Evolutionary conservation across 176 grass and related monocot species (phyloP), one percentile per base, ranked within the genome.

Genomic region (Leersia perrieri): DNA sequence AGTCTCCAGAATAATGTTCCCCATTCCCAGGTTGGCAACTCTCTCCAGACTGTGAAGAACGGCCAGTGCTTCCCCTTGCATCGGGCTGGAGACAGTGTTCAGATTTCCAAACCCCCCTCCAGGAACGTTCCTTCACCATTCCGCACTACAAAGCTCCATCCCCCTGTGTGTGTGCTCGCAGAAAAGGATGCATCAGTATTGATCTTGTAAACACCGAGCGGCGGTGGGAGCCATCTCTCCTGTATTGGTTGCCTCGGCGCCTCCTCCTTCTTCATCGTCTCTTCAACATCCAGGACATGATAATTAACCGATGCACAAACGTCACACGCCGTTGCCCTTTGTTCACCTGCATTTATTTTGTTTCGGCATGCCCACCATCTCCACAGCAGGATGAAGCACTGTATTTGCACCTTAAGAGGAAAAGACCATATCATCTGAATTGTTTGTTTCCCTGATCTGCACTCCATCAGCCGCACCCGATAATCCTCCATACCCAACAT

Each of bases 11-110:
- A 70, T 25, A 8, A 70, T 70, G 27, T 5, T 25, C 0, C 12
- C 7, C 68, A 70, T 70, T 4, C 68, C 36, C 23, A 44, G 0
- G 0, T 44, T 36, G 0, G 38, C 38, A 4, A 16, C 38, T 14
- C n/a, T 41, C 25, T 70, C n/a, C 0, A 70, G 5, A 5, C 38
- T 28, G 0, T 0, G 0, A 1, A 15, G 2, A 6, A 9, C 39
- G 3, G 68, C 68, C 0, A 70, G 0, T 0, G 68, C 68, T 29
- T 47, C 40, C 16, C 12, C n/a, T 16, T 70, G 68, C 0, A 70
- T 0, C 1, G 38, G n/a, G 0, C 0, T 28, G 1, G 9, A 5
- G 0, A 70, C 5, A 0, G 1, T 11, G 23, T 4, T 5, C 0
- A 70, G 12, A 27, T 31, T 16, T 0, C 69, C 41, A 5, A 8